phyloP scores from a whole-genome alignment of 1,284 basidiomycete genomes.

The Veloporphyrellus conicus region DNA sequence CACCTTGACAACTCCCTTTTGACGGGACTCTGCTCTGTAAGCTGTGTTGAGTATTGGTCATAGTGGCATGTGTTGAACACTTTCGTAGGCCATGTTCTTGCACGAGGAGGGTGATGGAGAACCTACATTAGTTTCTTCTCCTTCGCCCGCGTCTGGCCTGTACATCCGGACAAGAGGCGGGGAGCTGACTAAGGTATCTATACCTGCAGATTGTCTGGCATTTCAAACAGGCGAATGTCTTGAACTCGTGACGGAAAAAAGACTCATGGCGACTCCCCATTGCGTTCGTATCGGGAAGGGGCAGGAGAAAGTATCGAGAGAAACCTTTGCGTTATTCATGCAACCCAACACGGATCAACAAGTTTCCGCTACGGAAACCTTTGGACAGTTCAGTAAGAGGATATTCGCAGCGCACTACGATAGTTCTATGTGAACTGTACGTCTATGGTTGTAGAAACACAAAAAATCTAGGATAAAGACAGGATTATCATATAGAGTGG shows the following conservation, averaged over 20 bases:
- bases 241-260: conserved; percentile 74
- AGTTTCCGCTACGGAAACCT: conserved; percentile 68
- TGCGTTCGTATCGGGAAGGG: conserved; percentile 72
- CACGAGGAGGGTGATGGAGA: conserved; percentile 37
- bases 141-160: conserved; percentile 73
- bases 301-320: conserved; percentile 60
- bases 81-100: conserved; percentile 77
- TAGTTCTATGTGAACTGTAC: conserved; percentile 19
- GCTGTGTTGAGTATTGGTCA: conserved; percentile 14
- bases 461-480: conserved; percentile 12
- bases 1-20: conserved; percentile 83
- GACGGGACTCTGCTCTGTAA: conserved; percentile 83
- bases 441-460: conserved; percentile 9
- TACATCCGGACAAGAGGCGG: conserved; percentile 85
- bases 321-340: conserved; percentile 89
- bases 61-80: background rate
- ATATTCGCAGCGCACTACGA: conserved; percentile 79
- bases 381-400: conserved; percentile 83
- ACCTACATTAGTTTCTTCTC: conserved; percentile 56
- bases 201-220: conserved; percentile 76
- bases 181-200: conserved; percentile 72
- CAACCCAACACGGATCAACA: conserved; percentile 81
- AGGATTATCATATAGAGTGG: conserved; percentile 3
- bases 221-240: conserved; percentile 94
- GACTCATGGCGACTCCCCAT: conserved; percentile 83